Percentiles rank a stretch among this genome's conserved stretches.
phyloP scores from a whole-genome alignment of 2,329 filamentous ascomycete species.

The Colletotrichum destructivum region DNA sequence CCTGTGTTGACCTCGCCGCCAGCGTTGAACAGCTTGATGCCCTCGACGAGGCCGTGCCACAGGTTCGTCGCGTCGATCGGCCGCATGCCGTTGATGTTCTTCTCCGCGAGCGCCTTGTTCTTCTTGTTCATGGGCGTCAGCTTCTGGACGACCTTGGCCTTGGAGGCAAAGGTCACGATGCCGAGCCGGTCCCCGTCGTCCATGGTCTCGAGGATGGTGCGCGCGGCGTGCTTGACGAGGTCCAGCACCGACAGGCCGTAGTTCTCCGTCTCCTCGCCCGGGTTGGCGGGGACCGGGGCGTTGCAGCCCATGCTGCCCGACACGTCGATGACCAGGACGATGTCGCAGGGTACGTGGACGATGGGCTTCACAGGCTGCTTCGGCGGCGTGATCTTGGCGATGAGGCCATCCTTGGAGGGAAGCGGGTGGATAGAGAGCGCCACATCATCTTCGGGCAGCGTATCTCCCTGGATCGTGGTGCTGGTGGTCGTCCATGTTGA shows the following conservation, averaged over 20 bases:
- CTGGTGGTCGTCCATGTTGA: conserved; percentile 20
- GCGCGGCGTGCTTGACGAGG: conserved; percentile 72
- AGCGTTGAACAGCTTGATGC: conserved; percentile 62
- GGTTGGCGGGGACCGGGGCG: conserved; percentile 61
- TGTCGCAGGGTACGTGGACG: conserved; percentile 68
- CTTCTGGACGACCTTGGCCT: conserved; percentile 59
- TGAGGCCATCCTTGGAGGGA: conserved; percentile 54
- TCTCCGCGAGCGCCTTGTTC: conserved; percentile 61
- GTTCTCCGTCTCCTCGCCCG: conserved; percentile 58
- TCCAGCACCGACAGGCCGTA: conserved; percentile 70
- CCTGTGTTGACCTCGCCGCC: conserved; percentile 47
- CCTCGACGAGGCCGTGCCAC: conserved; percentile 70
- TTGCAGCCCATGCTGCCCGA: conserved; percentile 68
- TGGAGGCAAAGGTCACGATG: conserved; percentile 68
- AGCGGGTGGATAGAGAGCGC: conserved; percentile 57
- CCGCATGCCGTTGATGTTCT: conserved; percentile 60
- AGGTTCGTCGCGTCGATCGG: conserved; percentile 65
- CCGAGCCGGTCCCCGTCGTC: conserved; percentile 69
- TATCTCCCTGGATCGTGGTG: conserved; percentile 7
- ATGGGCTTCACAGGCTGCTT: conserved; percentile 48
- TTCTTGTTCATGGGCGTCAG: conserved; percentile 63
- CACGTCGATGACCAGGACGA: conserved; percentile 74
- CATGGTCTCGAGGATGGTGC: conserved; percentile 71
- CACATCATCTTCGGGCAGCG: conserved; percentile 10
- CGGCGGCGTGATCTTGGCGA: conserved; percentile 65